Evolutionary conservation across 805 yeast genomes (phyloP).

Genomic region (Zygotorulaspora sp.): DNA sequence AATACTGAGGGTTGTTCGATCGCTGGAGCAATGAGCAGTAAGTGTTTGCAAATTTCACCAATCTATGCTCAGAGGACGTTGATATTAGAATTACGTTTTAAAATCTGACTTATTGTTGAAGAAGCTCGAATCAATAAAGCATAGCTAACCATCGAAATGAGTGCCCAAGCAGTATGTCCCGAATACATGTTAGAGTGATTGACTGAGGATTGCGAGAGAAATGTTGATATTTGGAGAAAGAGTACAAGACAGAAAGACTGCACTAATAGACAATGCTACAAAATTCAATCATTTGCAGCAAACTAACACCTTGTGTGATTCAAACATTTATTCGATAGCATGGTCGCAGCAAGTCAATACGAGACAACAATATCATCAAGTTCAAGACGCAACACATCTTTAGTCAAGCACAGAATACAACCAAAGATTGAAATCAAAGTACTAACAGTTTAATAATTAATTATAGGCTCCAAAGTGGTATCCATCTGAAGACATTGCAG

Average conservation of each 20-base stretch:
- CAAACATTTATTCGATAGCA: too few species aligned
- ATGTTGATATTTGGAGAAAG: not conserved
- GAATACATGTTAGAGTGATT: not conserved
- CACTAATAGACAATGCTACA: too few species aligned
- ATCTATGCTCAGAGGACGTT: not conserved
- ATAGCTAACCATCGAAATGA: conserved; percentile 32
- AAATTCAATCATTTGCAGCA: too few species aligned
- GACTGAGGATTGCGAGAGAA: not conserved
- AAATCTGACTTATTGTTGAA: not conserved
- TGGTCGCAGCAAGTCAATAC: too few species aligned
- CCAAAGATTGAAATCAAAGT: too few species aligned
- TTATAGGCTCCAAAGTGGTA: conserved; percentile 82
- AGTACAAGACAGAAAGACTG: too few species aligned
- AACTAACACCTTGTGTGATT: too few species aligned
- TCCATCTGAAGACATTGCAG: conserved; percentile 87
- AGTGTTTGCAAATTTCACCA: conserved; percentile 1
- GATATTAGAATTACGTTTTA: conserved; percentile 6
- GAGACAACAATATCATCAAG: too few species aligned
- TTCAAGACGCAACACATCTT: too few species aligned
- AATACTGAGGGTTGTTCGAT: not conserved
- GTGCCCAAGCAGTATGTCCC: conserved; percentile 35
- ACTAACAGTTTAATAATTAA: conserved; percentile 26
- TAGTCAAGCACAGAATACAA: too few species aligned
- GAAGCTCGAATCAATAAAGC: conserved; percentile 11
- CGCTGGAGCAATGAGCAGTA: conserved; percentile 1